phyloP scores from a whole-genome alignment of 441 rosid genomes.

The Macaranga tanarius region DNA sequence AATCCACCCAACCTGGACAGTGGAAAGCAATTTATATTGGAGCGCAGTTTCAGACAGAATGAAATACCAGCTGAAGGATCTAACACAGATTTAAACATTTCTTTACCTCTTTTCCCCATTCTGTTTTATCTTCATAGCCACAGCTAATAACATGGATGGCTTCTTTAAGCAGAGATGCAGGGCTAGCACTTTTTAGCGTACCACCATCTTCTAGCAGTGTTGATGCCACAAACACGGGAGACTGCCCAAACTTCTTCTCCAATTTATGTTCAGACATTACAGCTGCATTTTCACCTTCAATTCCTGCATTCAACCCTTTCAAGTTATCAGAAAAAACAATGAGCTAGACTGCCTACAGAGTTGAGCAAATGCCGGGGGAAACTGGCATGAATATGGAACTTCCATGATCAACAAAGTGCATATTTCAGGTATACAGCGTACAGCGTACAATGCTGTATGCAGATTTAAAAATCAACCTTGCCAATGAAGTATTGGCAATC shows the following conservation, averaged over 20 bases:
- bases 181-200: constrained; percentile 39
- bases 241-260: constrained; percentile 70
- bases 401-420: no score
- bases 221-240: constrained; percentile 61
- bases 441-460: no score
- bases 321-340: not conserved
- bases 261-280: constrained; percentile 34
- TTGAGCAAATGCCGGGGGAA: no score
- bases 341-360: not conserved
- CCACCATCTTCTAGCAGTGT: constrained; percentile 55
- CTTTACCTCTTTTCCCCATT: constrained; percentile 78
- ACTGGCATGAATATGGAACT: no score
- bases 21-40: constrained; percentile 15
- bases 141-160: constrained; percentile 53
- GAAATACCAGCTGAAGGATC: not conserved
- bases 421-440: no score
- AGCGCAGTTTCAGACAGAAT: not conserved
- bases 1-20: no score
- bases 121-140: constrained; percentile 55
- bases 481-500: no score
- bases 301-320: constrained; percentile 25
- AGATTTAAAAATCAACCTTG: no score
- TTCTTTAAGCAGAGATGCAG: constrained; percentile 60
- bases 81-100: not conserved
- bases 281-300: constrained; percentile 25